phyloP scores from a whole-genome alignment of 2,329 filamentous ascomycete genomes.

The Claviceps sp. region DNA sequence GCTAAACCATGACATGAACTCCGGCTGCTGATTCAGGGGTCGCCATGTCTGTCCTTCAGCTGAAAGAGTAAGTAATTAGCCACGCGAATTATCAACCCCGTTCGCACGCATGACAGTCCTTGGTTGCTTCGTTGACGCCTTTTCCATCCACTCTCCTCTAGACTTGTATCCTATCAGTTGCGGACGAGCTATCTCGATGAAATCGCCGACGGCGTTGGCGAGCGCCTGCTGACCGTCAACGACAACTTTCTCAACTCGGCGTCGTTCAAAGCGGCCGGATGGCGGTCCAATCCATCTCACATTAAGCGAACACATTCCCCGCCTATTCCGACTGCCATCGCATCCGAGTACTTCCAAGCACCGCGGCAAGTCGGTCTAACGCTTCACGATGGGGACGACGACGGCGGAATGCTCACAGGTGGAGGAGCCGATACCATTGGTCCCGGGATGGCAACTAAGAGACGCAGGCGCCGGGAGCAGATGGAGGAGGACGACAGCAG shows the following conservation, averaged over 20 bases:
- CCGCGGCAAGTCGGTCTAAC: slow-evolving; percentile 49
- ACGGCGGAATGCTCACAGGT: slow-evolving; percentile 58
- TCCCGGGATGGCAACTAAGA: slow-evolving; percentile 51
- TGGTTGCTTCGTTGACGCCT: neutral
- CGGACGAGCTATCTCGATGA: slow-evolving; percentile 68
- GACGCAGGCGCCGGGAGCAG: slow-evolving; percentile 54
- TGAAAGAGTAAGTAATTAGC: slow-evolving; percentile 21
- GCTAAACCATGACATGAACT: neutral
- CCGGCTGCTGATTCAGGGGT: neutral
- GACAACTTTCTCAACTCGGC: slow-evolving; percentile 66
- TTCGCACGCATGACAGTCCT: neutral
- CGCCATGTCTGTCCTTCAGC: slow-evolving; percentile 25
- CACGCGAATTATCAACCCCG: neutral
- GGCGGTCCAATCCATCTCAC: slow-evolving; percentile 59
- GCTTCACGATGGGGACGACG: slow-evolving; percentile 58
- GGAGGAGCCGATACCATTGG: slow-evolving; percentile 55
- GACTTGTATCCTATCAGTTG: slow-evolving; percentile 71
- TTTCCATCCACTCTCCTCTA: slow-evolving; percentile 27
- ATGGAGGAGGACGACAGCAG: slow-evolving; percentile 79
- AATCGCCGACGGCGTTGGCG: slow-evolving; percentile 72
- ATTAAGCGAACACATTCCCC: slow-evolving; percentile 77
- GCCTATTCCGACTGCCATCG: slow-evolving; percentile 69
- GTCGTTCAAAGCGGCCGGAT: slow-evolving; percentile 71
- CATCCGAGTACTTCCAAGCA: slow-evolving; percentile 72
- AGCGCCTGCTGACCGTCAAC: slow-evolving; percentile 71